Evolutionary conservation across 805 yeast genomes (phyloP).

Genomic region (Kregervanrija pseudodelftensis): DNA sequence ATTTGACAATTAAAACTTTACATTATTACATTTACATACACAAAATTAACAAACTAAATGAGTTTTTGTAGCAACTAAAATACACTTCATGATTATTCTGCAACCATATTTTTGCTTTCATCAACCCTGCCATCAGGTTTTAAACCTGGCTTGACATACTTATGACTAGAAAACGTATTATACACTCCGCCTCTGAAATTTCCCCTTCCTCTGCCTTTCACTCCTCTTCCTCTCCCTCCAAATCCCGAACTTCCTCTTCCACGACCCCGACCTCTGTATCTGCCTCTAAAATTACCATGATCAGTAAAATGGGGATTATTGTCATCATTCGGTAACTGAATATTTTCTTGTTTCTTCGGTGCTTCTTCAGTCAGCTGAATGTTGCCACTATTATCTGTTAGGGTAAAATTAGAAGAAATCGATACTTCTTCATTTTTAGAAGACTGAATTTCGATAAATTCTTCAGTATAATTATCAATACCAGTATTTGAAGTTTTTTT

Average conservation of each 20-base stretch:
- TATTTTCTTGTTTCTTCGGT: not conserved
- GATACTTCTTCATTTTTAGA: too few species aligned
- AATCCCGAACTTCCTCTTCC: constrained; percentile 9
- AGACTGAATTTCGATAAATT: too few species aligned
- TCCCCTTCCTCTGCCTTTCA: constrained; percentile 11
- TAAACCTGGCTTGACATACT: constrained; percentile 23
- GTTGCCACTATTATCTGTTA: not conserved
- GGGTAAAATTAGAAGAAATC: not conserved
- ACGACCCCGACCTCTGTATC: constrained; percentile 8
- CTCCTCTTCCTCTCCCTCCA: constrained; percentile 11
- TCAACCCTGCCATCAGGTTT: not conserved
- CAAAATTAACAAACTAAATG: too few species aligned
- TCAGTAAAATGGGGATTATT: too few species aligned
- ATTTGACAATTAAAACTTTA: too few species aligned
- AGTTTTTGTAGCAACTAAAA: too few species aligned
- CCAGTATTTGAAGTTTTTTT: too few species aligned
- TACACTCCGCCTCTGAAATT: constrained; percentile 3
- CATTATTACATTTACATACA: too few species aligned
- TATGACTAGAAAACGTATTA: constrained; percentile 12
- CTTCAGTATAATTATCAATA: too few species aligned
- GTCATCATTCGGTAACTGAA: not conserved
- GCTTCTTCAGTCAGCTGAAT: not conserved
- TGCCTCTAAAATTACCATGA: not conserved
- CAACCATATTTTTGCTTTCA: not conserved
- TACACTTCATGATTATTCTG: too few species aligned